These are phyloP conservation scores for Leucosporidium creatinivorum DNA, from an alignment of 768 basidiomycete species.

Conservation along the genomic window DNA sequence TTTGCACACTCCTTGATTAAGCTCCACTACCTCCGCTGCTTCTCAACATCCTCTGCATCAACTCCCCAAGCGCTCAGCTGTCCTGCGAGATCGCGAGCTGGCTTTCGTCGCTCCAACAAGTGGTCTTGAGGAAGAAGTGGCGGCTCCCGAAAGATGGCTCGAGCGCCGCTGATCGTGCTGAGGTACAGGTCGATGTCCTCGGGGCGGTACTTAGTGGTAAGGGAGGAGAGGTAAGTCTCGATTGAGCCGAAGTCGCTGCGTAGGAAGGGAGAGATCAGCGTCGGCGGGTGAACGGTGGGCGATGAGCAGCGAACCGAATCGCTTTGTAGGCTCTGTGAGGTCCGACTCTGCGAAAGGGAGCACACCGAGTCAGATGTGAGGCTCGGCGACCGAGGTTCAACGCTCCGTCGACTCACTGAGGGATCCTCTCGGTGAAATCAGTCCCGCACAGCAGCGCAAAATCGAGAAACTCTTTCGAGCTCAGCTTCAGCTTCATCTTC, in stretches of 20 bases:
- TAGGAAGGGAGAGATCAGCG: background rate
- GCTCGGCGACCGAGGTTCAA: background rate
- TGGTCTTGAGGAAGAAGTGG: background rate
- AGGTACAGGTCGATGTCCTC: constrained; percentile 1
- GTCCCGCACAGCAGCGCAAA: constrained; percentile 25
- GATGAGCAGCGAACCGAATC: constrained; percentile 7
- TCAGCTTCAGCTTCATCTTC: constrained; percentile 6
- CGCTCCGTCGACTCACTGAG: background rate
- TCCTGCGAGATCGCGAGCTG: background rate
- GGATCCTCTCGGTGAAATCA: constrained; percentile 25
- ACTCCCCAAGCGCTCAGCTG: constrained; percentile 2
- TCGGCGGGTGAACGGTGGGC: background rate
- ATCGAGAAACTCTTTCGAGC: constrained; percentile 16
- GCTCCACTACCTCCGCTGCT: too few species aligned
- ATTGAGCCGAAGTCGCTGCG: background rate
- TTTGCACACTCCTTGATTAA: too few species aligned
- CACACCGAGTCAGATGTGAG: too few species aligned
- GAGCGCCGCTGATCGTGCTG: constrained; percentile 4
- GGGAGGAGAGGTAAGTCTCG: constrained; percentile 6
- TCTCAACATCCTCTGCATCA: background rate
- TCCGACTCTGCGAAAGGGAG: background rate
- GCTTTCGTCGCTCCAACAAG: background rate
- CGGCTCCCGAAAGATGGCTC: constrained; percentile 9
- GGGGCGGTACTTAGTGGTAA: background rate
- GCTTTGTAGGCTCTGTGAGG: background rate